Conservation (phyloP, 1,284 basidiomycete species). For the Meira miltonrushii region DNA sequence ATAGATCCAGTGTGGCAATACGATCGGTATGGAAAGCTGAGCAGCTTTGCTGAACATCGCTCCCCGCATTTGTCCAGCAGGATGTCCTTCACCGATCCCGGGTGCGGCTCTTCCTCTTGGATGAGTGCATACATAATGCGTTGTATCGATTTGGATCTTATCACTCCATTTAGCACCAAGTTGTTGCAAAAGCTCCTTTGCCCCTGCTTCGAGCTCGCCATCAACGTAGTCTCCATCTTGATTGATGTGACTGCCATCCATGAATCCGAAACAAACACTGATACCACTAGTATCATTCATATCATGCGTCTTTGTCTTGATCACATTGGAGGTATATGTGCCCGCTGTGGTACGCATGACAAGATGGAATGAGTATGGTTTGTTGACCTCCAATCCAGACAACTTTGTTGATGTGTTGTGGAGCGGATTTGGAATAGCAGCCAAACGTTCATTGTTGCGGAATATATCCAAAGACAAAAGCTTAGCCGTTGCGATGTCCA, state of each 20-base stretch:
- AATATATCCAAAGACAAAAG: slow-evolving; percentile 48
- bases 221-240: slow-evolving; percentile 2
- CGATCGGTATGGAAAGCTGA: slow-evolving; percentile 49
- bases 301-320: slow-evolving; percentile 43
- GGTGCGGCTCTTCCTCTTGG: slow-evolving; percentile 26
- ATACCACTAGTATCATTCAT: slow-evolving; percentile 49
- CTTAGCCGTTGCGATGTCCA: slow-evolving; percentile 40
- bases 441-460: slow-evolving; percentile 42
- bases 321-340: slow-evolving; percentile 34
- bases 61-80: slow-evolving; percentile 8
- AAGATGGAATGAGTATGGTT: slow-evolving; percentile 50
- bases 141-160: slow-evolving; percentile 71
- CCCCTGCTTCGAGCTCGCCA: slow-evolving; percentile 23
- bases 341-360: slow-evolving; percentile 48
- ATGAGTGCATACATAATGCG: slow-evolving; percentile 45
- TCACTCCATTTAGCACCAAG: slow-evolving; percentile 64
- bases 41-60: slow-evolving; percentile 39
- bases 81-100: slow-evolving; percentile 12
- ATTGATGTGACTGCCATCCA: slow-evolving; percentile 22
- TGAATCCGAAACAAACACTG: slow-evolving; percentile 45
- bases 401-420: slow-evolving; percentile 49
- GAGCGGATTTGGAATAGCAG: slow-evolving; percentile 46
- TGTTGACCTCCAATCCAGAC: slow-evolving; percentile 44
- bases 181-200: slow-evolving; percentile 27
- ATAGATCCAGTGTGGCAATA: slow-evolving; percentile 51